These are phyloP conservation scores for Diplotaxis tenuifolia DNA, from an alignment of 345 rosid genomes.

Conservation along the genomic window DNA sequence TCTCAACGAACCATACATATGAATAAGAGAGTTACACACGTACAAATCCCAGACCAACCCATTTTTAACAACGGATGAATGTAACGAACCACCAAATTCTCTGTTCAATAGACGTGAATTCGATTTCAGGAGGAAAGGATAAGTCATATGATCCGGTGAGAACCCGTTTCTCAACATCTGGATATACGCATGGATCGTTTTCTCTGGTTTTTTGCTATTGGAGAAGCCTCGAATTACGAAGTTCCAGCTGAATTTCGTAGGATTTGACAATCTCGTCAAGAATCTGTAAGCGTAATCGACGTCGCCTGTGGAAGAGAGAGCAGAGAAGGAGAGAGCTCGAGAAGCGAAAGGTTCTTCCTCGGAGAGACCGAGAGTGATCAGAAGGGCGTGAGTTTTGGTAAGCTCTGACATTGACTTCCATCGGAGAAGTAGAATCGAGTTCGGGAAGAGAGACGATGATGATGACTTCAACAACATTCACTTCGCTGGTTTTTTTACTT, in stretches of 20 bases:
- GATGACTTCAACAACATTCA: conserved; percentile 54
- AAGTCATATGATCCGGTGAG: conserved; percentile 65
- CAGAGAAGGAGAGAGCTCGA: conserved; percentile 49
- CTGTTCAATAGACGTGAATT: conserved; percentile 50
- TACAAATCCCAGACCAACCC: conserved; percentile 62
- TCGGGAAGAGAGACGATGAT: conserved; percentile 29
- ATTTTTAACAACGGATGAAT: conserved; percentile 43
- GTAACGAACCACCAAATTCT: conserved; percentile 47
- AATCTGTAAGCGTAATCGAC: conserved; percentile 49
- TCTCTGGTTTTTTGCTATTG: conserved; percentile 50
- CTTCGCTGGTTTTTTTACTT: background rate
- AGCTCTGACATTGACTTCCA: conserved; percentile 56
- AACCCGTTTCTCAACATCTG: conserved; percentile 53
- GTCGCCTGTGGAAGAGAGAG: conserved; percentile 48
- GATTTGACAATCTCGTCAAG: conserved; percentile 42
- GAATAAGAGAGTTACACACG: conserved; percentile 62
- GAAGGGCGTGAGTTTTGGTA: conserved; percentile 56
- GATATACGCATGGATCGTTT: conserved; percentile 48
- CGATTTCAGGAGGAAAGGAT: conserved; percentile 70
- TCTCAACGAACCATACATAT: conserved; percentile 57
- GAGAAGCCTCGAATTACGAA: conserved; percentile 61
- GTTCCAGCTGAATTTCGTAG: conserved; percentile 58
- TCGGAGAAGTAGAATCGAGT: conserved; percentile 41
- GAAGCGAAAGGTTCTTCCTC: conserved; percentile 47
- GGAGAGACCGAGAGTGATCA: conserved; percentile 52